These are phyloP conservation scores for Ajuga chamaepitys DNA, from an alignment of 257 asterid genomes.

Conservation along the genomic window DNA sequence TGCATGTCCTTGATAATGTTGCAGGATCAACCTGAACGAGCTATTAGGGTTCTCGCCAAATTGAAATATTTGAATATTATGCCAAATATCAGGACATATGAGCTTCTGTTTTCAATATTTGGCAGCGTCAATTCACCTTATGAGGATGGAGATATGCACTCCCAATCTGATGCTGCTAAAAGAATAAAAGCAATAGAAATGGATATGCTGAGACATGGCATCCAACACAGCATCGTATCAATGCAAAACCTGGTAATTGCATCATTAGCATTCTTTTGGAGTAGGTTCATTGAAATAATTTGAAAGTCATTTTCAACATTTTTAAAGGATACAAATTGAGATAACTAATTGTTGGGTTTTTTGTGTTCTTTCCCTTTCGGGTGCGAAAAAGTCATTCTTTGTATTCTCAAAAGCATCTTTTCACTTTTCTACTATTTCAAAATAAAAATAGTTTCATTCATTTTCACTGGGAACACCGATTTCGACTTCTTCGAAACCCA, in stretches of 20 bases:
- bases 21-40: constrained; percentile 86
- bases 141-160: constrained; percentile 47
- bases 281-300: neutral
- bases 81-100: constrained; percentile 75
- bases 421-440: too few species aligned
- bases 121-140: constrained; percentile 76
- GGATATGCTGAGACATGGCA: constrained; percentile 75
- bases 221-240: constrained; percentile 64
- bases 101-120: constrained; percentile 63
- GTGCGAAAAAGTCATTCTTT: neutral
- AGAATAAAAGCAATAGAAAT: constrained; percentile 71
- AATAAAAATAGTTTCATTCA: too few species aligned
- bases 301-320: neutral
- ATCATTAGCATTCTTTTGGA: constrained; percentile 10
- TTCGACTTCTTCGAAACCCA: too few species aligned
- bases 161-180: constrained; percentile 62
- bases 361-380: neutral
- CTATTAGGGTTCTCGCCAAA: constrained; percentile 48
- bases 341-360: neutral
- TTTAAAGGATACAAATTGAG: neutral
- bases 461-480: too few species aligned
- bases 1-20: constrained; percentile 23
- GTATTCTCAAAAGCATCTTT: too few species aligned
- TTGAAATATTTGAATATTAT: constrained; percentile 45
- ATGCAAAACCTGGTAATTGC: constrained; percentile 57